phyloP scores from a whole-genome alignment of 2,329 filamentous ascomycete species.

The Aspergillus udagawae region DNA sequence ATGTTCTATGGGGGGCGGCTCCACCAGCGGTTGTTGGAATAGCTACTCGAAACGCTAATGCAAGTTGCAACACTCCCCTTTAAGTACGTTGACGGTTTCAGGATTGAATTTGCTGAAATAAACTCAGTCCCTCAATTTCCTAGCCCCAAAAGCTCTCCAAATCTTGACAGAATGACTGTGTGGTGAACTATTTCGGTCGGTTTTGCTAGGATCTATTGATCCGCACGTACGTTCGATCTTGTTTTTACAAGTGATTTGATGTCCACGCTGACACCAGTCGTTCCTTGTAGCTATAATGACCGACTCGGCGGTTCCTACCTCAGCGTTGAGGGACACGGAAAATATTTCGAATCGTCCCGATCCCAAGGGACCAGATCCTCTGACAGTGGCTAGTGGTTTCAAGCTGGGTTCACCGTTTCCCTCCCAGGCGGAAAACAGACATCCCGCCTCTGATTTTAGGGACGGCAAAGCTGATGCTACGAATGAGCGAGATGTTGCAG shows the following conservation, averaged over 20 bases:
- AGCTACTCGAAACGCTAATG: not conserved
- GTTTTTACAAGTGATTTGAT: not conserved
- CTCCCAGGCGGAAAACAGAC: constrained; percentile 24
- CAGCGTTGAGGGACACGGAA: constrained; percentile 17
- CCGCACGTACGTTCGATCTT: constrained; percentile 16
- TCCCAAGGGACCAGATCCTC: constrained; percentile 16
- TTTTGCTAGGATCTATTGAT: constrained; percentile 8
- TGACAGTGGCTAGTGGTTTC: constrained; percentile 15
- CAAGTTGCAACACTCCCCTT: constrained; percentile 17
- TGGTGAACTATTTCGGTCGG: constrained; percentile 3
- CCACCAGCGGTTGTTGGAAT: constrained; percentile 15
- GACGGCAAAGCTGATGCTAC: constrained; percentile 10
- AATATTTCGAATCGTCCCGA: constrained; percentile 13
- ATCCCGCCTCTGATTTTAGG: constrained; percentile 14
- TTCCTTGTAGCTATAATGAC: constrained; percentile 20
- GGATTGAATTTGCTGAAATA: not conserved
- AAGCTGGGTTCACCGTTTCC: constrained; percentile 27
- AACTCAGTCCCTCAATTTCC: not conserved
- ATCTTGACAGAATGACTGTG: constrained; percentile 11
- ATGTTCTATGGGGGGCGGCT: constrained; percentile 23
- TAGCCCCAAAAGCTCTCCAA: not conserved
- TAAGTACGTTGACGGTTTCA: constrained; percentile 13
- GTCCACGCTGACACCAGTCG: constrained; percentile 1
- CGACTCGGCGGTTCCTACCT: constrained; percentile 17
- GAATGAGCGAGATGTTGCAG: constrained; percentile 8